A percentile compares a stretch with the other conserved stretches of the same genome.
These are phyloP conservation scores for Haberlea rhodopensis DNA, from an alignment of 257 asterid species.

Conservation along the genomic window DNA sequence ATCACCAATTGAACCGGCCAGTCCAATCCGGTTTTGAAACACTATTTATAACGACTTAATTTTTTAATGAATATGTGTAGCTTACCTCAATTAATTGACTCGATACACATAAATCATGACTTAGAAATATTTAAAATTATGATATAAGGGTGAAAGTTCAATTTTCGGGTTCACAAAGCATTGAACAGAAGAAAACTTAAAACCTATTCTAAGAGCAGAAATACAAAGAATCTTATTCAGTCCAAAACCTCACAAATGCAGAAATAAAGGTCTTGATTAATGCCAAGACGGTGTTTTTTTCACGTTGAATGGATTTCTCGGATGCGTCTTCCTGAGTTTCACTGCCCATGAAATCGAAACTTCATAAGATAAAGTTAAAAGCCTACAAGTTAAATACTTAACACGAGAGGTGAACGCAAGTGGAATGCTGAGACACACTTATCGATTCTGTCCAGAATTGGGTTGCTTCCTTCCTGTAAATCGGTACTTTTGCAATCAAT, in stretches of 20 bases:
- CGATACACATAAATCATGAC: too few relatives aligned
- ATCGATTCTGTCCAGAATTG: background rate
- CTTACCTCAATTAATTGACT: too few relatives aligned
- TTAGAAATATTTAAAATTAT: too few relatives aligned
- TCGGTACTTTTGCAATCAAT: background rate
- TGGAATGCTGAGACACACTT: conserved; percentile 1
- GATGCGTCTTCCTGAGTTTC: conserved; percentile 54
- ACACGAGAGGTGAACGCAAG: background rate
- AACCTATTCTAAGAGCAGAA: conserved; percentile 18
- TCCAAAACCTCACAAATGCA: conserved; percentile 66
- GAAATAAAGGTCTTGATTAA: conserved; percentile 49
- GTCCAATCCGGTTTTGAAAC: too few relatives aligned
- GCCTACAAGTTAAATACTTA: background rate
- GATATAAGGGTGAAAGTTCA: background rate
- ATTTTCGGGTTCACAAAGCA: conserved; percentile 2
- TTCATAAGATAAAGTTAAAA: conserved; percentile 19
- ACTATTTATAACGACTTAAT: too few relatives aligned
- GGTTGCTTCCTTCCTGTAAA: background rate
- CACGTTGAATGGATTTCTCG: conserved; percentile 35
- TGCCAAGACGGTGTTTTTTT: conserved; percentile 49
- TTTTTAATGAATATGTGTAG: too few relatives aligned
- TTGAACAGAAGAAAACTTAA: conserved; percentile 8
- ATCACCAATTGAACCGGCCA: too few relatives aligned
- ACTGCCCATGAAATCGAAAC: conserved; percentile 37
- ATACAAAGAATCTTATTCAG: conserved; percentile 50